phyloP scores from a whole-genome alignment of 441 rosid species.

The Euphorbia celastroides region DNA sequence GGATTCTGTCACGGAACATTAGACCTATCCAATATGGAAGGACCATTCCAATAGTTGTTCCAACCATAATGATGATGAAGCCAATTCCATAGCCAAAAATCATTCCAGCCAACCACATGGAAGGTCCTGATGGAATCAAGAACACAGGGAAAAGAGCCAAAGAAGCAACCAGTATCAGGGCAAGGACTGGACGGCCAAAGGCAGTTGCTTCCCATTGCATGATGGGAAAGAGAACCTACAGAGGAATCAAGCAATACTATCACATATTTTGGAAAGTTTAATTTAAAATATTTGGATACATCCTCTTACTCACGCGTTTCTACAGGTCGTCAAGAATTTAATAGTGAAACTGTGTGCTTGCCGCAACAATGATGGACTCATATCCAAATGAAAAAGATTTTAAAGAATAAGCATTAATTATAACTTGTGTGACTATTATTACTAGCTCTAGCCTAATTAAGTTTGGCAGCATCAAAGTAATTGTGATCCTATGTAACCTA shows the following conservation, averaged over 20 bases:
- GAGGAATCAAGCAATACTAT: constrained; percentile 4
- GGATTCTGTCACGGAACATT: constrained; percentile 75
- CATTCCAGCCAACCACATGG: constrained; percentile 99
- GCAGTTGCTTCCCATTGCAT: constrained; percentile 99
- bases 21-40: constrained; percentile 80
- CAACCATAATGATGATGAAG: constrained; percentile 85
- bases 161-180: constrained; percentile 70
- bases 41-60: constrained; percentile 92
- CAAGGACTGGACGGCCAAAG: constrained; percentile 93
- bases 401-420: background rate
- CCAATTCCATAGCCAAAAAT: constrained; percentile 93
- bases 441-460: background rate
- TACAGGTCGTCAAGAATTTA: background rate
- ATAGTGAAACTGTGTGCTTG: background rate
- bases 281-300: background rate
- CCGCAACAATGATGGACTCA: background rate
- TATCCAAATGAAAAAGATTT: background rate
- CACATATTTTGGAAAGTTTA: background rate
- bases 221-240: constrained; percentile 75
- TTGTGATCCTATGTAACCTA: background rate
- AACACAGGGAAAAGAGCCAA: constrained; percentile 90
- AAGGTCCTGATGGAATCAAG: constrained; percentile 95
- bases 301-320: background rate
- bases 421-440: background rate
- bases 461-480: background rate